Percentiles rank a stretch among this genome's conserved stretches.
phyloP scores from a whole-genome alignment of 1,139 yeast genomes.

The Diutina ranongensis region DNA sequence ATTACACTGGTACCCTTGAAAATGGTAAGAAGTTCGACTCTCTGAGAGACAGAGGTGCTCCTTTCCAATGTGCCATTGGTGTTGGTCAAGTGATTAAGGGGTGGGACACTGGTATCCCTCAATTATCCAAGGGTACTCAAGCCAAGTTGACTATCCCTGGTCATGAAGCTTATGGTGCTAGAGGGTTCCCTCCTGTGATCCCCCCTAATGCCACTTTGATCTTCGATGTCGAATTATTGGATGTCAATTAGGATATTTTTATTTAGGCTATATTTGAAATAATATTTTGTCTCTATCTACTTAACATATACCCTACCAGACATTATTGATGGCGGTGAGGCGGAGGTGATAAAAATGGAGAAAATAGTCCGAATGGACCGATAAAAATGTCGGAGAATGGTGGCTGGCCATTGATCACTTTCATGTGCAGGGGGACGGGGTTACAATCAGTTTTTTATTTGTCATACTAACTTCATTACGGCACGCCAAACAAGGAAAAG shows the following conservation, averaged over 20 bases:
- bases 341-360: too few relatives aligned
- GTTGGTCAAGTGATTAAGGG: conserved; percentile 94
- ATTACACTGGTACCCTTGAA: conserved; percentile 90
- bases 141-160: conserved; percentile 90
- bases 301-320: too few relatives aligned
- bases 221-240: conserved; percentile 84
- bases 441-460: not conserved
- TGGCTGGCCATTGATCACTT: too few relatives aligned
- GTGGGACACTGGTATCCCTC: conserved; percentile 92
- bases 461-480: conserved; percentile 26
- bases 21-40: conserved; percentile 94
- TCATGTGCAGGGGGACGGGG: too few relatives aligned
- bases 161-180: conserved; percentile 82
- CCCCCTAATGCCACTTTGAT: conserved; percentile 93
- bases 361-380: too few relatives aligned
- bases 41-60: conserved; percentile 86
- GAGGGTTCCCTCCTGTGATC: conserved; percentile 93
- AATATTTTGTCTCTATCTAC: too few relatives aligned
- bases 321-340: too few relatives aligned
- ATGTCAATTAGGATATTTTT: conserved; percentile 42
- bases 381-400: too few relatives aligned
- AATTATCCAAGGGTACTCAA: conserved; percentile 84
- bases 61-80: conserved; percentile 88
- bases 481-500: conserved; percentile 86
- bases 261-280: too few relatives aligned